Percentiles rank a stretch among this genome's conserved stretches.
These are phyloP conservation scores for Polychytrium aggregatum DNA, from an alignment of 192 early-diverging fungal species.

Conservation along the genomic window DNA sequence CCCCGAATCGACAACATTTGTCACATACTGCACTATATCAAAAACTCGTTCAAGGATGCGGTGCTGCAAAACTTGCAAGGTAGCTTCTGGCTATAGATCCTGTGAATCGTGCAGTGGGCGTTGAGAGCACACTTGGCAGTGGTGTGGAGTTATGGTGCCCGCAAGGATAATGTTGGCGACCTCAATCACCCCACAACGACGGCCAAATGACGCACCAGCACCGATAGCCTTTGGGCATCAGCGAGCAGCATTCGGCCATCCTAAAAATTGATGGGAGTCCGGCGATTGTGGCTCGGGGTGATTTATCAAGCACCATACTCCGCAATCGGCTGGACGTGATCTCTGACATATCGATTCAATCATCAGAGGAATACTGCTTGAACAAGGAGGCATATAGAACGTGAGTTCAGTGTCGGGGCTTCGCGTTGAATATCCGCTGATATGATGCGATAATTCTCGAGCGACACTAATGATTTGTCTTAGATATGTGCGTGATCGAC, in stretches of 20 bases:
- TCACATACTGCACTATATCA: slow-evolving; percentile 78
- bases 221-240: not conserved
- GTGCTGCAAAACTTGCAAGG: slow-evolving; percentile 52
- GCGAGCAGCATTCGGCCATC: not conserved
- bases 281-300: not conserved
- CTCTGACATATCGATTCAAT: not conserved
- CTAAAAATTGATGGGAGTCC: not conserved
- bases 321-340: not conserved
- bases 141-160: no score
- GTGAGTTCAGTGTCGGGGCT: no score
- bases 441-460: no score
- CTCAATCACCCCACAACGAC: no score
- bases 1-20: slow-evolving; percentile 72
- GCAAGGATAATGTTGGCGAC: no score
- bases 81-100: slow-evolving; percentile 6
- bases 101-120: not conserved
- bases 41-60: slow-evolving; percentile 71
- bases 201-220: not conserved
- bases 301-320: not conserved
- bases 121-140: not conserved
- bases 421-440: no score
- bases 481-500: no score
- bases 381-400: slow-evolving; percentile 55
- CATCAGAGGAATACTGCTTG: slow-evolving; percentile 39
- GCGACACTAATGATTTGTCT: no score